These are phyloP conservation scores for Cymodocea nodosa DNA, from an alignment of 116 monocot species.

Conservation along the genomic window DNA sequence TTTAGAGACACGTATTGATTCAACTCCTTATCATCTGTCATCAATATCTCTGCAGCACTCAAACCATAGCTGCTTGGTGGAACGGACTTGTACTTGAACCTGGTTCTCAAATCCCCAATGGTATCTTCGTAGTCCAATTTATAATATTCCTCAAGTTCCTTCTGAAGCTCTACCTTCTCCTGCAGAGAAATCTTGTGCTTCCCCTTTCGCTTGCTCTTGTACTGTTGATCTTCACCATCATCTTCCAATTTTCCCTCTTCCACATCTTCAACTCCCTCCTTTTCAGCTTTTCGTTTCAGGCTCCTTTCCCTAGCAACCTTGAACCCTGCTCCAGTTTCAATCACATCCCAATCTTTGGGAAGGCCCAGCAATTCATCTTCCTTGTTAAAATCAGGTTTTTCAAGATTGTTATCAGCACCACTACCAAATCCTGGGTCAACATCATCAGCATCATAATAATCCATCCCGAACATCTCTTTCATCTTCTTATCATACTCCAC, in stretches of 20 bases:
- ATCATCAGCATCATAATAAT: constrained; percentile 71
- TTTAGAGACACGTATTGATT: constrained; percentile 94
- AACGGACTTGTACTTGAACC: constrained; percentile 79
- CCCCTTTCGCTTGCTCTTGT: constrained; percentile 36
- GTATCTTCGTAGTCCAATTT: constrained; percentile 95
- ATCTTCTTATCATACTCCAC: constrained; percentile 86
- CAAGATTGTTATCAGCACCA: constrained; percentile 39
- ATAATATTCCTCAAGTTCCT: constrained; percentile 93
- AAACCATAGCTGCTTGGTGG: constrained; percentile 53
- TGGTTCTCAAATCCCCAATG: constrained; percentile 83
- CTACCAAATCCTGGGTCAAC: constrained; percentile 67
- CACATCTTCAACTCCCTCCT: constrained; percentile 3
- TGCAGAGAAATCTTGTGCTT: constrained; percentile 53
- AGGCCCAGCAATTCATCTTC: constrained; percentile 88
- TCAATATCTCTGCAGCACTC: constrained; percentile 52
- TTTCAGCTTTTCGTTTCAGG: constrained; percentile 22
- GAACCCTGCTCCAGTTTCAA: constrained; percentile 33
- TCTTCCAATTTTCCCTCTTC: constrained; percentile 17
- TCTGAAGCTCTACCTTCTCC: constrained; percentile 82
- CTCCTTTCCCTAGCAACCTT: constrained; percentile 30
- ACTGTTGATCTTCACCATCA: constrained; percentile 4
- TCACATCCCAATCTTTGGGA: constrained; percentile 56
- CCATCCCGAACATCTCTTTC: constrained; percentile 43
- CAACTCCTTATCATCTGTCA: constrained; percentile 63
- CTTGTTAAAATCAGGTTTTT: constrained; percentile 87